These are phyloP conservation scores for Claviceps quebecensis DNA, from an alignment of 2,329 filamentous ascomycete genomes.

Conservation along the genomic window DNA sequence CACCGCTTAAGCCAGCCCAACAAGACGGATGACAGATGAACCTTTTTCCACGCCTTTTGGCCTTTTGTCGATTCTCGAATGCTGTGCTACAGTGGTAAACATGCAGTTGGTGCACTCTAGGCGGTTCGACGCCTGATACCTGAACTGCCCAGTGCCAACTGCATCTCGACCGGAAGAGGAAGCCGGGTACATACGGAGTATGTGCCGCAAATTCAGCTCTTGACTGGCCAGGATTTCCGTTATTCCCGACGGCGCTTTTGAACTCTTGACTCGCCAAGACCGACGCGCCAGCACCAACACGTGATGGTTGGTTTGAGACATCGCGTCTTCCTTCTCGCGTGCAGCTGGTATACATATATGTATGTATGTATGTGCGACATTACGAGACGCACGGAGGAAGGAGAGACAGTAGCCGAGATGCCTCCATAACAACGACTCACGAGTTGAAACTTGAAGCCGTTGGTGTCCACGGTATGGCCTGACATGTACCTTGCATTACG, in stretches of 20 bases:
- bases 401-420: not conserved
- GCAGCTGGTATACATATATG: not conserved
- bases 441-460: not conserved
- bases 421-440: not conserved
- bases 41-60: too few relatives aligned
- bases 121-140: too few relatives aligned
- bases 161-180: not conserved
- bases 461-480: too few relatives aligned
- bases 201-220: not conserved
- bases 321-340: not conserved
- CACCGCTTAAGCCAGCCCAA: too few relatives aligned
- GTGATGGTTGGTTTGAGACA: not conserved
- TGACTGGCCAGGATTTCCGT: not conserved
- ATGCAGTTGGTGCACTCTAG: not conserved
- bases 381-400: not conserved
- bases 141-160: not conserved
- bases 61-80: too few relatives aligned
- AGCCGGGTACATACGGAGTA: not conserved
- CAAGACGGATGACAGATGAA: too few relatives aligned
- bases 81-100: too few relatives aligned
- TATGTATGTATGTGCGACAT: not conserved
- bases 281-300: not conserved
- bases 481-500: too few relatives aligned
- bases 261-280: not conserved
- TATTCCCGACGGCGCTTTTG: not conserved